Evolutionary conservation across 2,329 filamentous ascomycete genomes (phyloP), one percentile per base, ranked within the genome.

Genomic region (Penicillium sp.): DNA sequence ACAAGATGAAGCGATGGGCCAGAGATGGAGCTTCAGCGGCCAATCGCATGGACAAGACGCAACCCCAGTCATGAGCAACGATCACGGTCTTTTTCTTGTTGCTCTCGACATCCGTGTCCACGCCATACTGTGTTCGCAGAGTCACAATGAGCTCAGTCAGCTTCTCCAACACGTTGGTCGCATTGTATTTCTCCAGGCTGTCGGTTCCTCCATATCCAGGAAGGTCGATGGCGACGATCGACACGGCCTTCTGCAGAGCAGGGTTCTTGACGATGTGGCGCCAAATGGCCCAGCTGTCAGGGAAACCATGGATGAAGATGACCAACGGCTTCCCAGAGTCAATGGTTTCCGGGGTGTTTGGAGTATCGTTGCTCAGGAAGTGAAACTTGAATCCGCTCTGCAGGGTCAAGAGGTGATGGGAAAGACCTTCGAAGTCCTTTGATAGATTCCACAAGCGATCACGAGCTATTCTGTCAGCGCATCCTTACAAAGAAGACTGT

Each of bases 171-270:
- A 85, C 73, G 39, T 77, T 71, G 11, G 80, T 76, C 1, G 81
- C 72, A 3, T 75, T 72, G 59, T 84, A 85, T 44, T 71, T 64
- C 1, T 74, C 65, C 52, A 85, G 66, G 46, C 74, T 74, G 57
- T 84, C 81, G 52, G 78, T 83, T 9, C 83, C 83, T 34, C 83
- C 83, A 57, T 80, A 85, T 1, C 83, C 83, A 16, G 83, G 83
- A 6, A 86, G 65, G 62, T 85, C 83, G 38, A 84, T 72, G 0
- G 81, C 82, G 31, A 85, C 75, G 6, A 84, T 60, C 18, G 76
- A 77, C 18, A 78, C 75, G 6, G 72, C 60, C 24, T 72, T 55
- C 24, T 70, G 67, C 9, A 78, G 61, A 9, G 68, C 61, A 8
- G 71, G 54, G 0, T 76, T 77, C 38, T 67, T 67, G 18, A 84